Evolutionary conservation across 2,329 filamentous ascomycete species (phyloP), one percentile per base, ranked within the genome.

Genomic region (Claviceps cyperi): DNA sequence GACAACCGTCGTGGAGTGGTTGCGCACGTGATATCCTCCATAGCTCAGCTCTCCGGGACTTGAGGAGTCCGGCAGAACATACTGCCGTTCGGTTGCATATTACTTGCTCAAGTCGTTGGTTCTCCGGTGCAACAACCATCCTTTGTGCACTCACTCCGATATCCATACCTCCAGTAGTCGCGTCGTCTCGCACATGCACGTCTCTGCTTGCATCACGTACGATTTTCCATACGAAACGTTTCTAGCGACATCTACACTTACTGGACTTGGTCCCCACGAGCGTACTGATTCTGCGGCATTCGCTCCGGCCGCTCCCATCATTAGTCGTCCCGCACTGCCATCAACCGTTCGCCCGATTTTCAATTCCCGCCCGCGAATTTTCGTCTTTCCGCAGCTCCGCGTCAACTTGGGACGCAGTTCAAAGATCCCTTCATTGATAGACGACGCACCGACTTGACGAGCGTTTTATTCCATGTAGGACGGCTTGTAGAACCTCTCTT

Each of bases 391-490:
- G 15, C 32, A 24, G 21, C 17, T 32, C 32, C 43, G 35, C 47
- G n/a, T 39, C 47, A 37, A 36, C 36, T 13, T 14, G 19, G 36
- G 38, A 19, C 28, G 15, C 47, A 44, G 37, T 40, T 13, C 14
- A 19, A 44, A 44, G 13, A 41, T 17, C 15, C 24, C 15, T 39
- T 32, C 22, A 24, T 46, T 47, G 51, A 36, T 11, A 32, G 28
- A 11, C 28, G 41, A 50, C 43, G 37, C 41, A 51, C 51, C 49
- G 50, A 55, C 49, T 50, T 51, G 48, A 40, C 39, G 22, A 48
- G 46, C 48, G 44, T 47, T 36, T 41, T 47, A 24, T 53, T 60
- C 54, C 64, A 68, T 68, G 65, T 67, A 67, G 65, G 55, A 60
- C 57, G 51, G 52, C 55, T 56, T 53, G 54, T 55, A 56, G 54